Base-by-base conservation (phyloP, 495 filamentous ascomycete species). In the Bacidia rubella region DNA sequence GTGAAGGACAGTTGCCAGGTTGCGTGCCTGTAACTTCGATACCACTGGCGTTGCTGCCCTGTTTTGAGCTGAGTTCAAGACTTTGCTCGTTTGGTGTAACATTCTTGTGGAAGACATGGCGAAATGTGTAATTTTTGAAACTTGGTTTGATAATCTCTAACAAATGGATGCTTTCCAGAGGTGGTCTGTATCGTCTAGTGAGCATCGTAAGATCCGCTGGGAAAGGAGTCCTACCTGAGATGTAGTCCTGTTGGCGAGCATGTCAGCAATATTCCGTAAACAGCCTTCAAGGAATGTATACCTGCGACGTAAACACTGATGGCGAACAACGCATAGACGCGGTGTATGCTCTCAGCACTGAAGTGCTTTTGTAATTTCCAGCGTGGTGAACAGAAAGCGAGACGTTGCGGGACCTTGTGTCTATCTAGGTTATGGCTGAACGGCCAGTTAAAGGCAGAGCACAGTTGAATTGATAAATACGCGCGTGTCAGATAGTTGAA, bases 271-370 rank as follows among this genome's bases (percentile, higher is more conserved):
- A 50, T 24, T 26, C 38, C 29, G 49, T 63, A 25, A 63, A 54
- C 50, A 44, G 57, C 52, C 58, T 55, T 54, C 51, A 54, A 62
- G 55, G 10, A 51, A 39, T 50, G 68, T 79, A 57, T 87, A 93
- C 87, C 85, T 95, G 89, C 71, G 89, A 95, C 75, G 89, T 96
- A 76, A 90, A 96, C 70, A 85, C 78, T 66, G 89, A 88, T 70
- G 82, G 76, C 79, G 82, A 82, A 77, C 85, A 86, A 86, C 83
- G 86, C 89, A 96, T 96, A 84, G 85, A 83, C 77, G 85, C 85
- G 68, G 70, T 22, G 62, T 66, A 66, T 69, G 60, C 60, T 56
- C 25, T 48, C 46, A 48, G 57, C 57, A 59, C 57, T 48, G 29
- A n/a, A 23, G 7, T 35, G 29, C 7, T 5, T 35, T 5, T 35